Percentiles rank a stretch among this genome's conserved stretches.
Evolutionary conservation across 139 green algal species (phyloP).

Genomic region (Coccomyxa sp.): DNA sequence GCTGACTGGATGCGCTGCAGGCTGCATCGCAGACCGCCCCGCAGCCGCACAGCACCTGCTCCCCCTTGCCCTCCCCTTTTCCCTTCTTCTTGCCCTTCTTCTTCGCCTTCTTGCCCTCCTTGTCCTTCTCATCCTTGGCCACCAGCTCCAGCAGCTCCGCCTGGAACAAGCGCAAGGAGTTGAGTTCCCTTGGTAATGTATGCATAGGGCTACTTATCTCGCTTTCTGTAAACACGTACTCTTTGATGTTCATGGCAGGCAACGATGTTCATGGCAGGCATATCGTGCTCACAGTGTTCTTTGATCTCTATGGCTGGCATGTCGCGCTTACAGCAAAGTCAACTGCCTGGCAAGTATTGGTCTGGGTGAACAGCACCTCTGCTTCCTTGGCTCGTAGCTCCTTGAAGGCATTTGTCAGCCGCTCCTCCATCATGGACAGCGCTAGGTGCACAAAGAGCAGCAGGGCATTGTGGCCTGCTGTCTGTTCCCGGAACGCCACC

Average conservation of each 20-base stretch:
- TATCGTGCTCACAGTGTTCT: no score
- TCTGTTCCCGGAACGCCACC: conserved; percentile 32
- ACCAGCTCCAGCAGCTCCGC: conserved; percentile 27
- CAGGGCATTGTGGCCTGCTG: conserved; percentile 46
- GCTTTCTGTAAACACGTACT: no score
- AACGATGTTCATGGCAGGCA: no score
- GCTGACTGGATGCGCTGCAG: neutral
- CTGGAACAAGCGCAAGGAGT: neutral
- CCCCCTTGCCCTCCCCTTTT: neutral
- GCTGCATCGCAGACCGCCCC: neutral
- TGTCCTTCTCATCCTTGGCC: conserved; percentile 15
- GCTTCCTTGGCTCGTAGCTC: conserved; percentile 35
- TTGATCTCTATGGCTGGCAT: no score
- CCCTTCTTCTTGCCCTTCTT: conserved; percentile 9
- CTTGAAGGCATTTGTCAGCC: conserved; percentile 31
- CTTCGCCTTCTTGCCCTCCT: conserved; percentile 4
- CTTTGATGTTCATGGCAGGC: no score
- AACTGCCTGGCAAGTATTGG: no score
- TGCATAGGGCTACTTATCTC: no score
- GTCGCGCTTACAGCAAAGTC: no score
- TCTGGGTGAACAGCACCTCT: conserved; percentile 20
- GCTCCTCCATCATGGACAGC: conserved; percentile 42
- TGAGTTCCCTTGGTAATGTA: no score
- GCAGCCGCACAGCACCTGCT: neutral
- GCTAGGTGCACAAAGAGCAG: conserved; percentile 43